A percentile compares a stretch with the other conserved stretches of the same genome.
These are phyloP conservation scores for Saccharomycopsis fodiens DNA, from an alignment of 805 yeast genomes.

Conservation along the genomic window DNA sequence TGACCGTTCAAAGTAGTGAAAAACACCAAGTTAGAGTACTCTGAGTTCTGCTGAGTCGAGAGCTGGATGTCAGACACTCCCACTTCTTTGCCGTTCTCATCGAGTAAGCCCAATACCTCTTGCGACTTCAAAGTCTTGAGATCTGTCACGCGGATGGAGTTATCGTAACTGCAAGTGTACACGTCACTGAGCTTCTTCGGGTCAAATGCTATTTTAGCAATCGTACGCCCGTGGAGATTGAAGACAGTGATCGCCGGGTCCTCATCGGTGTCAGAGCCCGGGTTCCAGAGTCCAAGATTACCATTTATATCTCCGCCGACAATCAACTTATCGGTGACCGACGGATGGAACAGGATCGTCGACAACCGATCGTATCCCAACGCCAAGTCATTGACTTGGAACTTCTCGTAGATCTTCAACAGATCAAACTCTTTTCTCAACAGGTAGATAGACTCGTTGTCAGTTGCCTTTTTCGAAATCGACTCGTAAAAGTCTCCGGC, in stretches of 20 bases:
- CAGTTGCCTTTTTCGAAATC: conserved; percentile 24
- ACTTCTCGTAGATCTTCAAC: conserved; percentile 44
- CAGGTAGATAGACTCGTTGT: conserved; percentile 35
- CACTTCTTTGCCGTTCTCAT: conserved; percentile 43
- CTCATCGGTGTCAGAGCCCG: conserved; percentile 29
- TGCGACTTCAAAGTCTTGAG: conserved; percentile 49
- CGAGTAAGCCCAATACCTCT: conserved; percentile 52
- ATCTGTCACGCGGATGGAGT: conserved; percentile 71
- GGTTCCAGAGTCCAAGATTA: conserved; percentile 82
- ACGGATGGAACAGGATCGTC: conserved; percentile 70
- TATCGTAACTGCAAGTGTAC: conserved; percentile 78
- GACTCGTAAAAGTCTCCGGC: conserved; percentile 64
- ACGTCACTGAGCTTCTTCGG: conserved; percentile 45
- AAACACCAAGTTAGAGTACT: conserved; percentile 49
- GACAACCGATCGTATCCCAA: conserved; percentile 66
- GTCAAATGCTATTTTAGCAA: conserved; percentile 55
- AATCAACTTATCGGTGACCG: conserved; percentile 50
- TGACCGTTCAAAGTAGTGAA: conserved; percentile 77
- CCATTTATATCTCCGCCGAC: conserved; percentile 91
- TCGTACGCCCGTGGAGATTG: conserved; percentile 68
- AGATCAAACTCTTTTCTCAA: conserved; percentile 46
- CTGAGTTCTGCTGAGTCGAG: conserved; percentile 15
- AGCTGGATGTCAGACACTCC: conserved; percentile 66
- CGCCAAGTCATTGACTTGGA: conserved; percentile 64
- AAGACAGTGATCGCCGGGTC: conserved; percentile 53